Evolutionary conservation across 331 rosid species (phyloP).

Genomic region (Quercus lobata): DNA sequence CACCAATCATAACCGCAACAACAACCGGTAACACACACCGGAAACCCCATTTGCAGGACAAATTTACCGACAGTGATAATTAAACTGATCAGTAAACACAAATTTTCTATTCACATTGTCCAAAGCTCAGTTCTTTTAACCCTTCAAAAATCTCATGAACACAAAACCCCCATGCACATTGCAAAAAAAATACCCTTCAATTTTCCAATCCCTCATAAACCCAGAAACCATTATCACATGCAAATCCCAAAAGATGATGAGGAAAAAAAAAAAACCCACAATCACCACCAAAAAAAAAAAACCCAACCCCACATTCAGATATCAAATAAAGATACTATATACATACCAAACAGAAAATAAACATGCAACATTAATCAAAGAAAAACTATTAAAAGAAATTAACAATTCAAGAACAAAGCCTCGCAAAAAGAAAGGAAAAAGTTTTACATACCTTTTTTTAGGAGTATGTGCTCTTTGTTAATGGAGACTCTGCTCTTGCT

Average conservation of each 20-base stretch:
- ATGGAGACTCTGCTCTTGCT: background rate
- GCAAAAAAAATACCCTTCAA: background rate
- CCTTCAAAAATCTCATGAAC: conserved; percentile 10
- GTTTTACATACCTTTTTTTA: background rate
- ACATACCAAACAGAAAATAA: background rate
- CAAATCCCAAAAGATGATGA: background rate
- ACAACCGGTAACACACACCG: background rate
- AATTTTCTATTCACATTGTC: conserved; percentile 48
- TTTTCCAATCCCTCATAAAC: conserved; percentile 5
- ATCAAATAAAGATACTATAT: background rate
- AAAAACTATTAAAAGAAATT: background rate
- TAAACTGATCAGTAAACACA: conserved; percentile 17
- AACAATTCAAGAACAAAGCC: background rate
- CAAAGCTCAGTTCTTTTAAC: conserved; percentile 12
- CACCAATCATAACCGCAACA: background rate
- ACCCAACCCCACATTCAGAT: background rate
- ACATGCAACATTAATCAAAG: conserved; percentile 6
- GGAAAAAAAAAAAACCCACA: background rate
- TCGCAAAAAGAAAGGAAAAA: background rate
- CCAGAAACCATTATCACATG: background rate
- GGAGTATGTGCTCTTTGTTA: background rate
- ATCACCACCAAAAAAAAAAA: background rate
- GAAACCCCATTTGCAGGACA: background rate
- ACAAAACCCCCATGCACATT: conserved; percentile 18
- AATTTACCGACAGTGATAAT: background rate